Evolutionary conservation across 2,329 filamentous ascomycete genomes (phyloP).

Genomic region (Didymosphaeria variabile): DNA sequence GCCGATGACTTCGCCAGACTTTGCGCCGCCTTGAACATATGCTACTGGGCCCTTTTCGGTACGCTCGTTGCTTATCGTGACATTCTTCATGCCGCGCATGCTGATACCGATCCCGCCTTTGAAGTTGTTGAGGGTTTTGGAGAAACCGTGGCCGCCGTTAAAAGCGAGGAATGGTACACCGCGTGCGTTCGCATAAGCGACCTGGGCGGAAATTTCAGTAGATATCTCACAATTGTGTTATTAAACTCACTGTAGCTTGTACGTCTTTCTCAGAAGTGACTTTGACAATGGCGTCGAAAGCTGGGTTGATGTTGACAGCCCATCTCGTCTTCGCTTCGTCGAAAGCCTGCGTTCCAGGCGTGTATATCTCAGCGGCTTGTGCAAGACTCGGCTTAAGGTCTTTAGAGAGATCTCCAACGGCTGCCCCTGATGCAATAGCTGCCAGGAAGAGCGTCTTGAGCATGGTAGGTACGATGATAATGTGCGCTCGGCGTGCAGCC

Average conservation of each 20-base stretch:
- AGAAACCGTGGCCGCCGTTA: conserved; percentile 47
- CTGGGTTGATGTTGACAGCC: conserved; percentile 26
- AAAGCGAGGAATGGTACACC: conserved; percentile 48
- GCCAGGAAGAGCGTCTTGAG: conserved; percentile 3
- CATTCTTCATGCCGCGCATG: conserved; percentile 34
- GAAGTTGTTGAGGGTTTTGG: conserved; percentile 32
- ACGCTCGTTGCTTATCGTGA: conserved; percentile 34
- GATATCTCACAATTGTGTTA: background rate
- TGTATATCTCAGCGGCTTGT: background rate
- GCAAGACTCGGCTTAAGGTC: background rate
- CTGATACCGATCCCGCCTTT: conserved; percentile 43
- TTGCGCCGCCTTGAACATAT: conserved; percentile 37
- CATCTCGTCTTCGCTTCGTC: conserved; percentile 20
- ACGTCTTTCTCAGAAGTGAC: conserved; percentile 32
- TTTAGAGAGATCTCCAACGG: background rate
- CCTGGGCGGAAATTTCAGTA: conserved; percentile 15
- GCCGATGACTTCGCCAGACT: conserved; percentile 34
- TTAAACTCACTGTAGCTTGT: conserved; percentile 24
- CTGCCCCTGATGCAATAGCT: background rate
- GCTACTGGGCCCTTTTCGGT: conserved; percentile 28
- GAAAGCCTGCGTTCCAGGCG: background rate
- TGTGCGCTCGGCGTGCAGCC: background rate
- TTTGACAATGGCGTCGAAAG: conserved; percentile 31
- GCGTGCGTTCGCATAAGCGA: conserved; percentile 31
- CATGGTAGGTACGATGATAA: background rate